Conservation (phyloP, 2,329 filamentous ascomycete genomes). For the Epichloe amarillans region DNA sequence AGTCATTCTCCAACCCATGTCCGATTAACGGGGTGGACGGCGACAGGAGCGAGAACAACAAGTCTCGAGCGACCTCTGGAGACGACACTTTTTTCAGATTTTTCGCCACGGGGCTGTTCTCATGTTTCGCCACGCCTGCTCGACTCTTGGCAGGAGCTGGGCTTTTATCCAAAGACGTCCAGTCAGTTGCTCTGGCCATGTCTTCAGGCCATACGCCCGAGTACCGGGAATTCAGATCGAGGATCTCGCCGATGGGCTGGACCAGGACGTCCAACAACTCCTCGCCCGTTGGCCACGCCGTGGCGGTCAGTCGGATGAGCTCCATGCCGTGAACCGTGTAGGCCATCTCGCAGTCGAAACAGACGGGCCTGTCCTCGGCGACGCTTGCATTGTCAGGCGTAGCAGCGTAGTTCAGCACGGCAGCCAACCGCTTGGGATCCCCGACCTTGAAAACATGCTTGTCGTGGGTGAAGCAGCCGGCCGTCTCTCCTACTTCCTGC, state of each 20-base stretch:
- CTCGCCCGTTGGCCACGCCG: conserved; percentile 70
- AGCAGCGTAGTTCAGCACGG: conserved; percentile 63
- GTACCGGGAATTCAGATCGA: conserved; percentile 86
- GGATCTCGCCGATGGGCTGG: conserved; percentile 64
- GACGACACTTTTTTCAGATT: conserved; percentile 61
- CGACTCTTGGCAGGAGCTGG: neutral
- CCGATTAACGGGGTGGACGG: conserved; percentile 76
- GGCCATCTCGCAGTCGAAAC: conserved; percentile 96
- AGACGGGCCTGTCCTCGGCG: conserved; percentile 49
- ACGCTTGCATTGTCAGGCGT: conserved; percentile 55
- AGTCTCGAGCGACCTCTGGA: conserved; percentile 57
- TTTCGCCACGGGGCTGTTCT: conserved; percentile 12
- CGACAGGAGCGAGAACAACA: conserved; percentile 64
- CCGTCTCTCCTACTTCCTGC: conserved; percentile 54
- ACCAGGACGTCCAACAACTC: conserved; percentile 75
- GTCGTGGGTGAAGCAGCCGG: conserved; percentile 57
- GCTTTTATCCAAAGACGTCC: conserved; percentile 16
- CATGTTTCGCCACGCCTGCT: conserved; percentile 11
- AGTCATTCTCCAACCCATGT: conserved; percentile 89
- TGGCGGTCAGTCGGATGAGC: conserved; percentile 76
- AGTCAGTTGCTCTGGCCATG: conserved; percentile 54
- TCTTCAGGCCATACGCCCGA: conserved; percentile 76
- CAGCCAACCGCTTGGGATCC: conserved; percentile 61
- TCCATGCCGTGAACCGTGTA: conserved; percentile 85
- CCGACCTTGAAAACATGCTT: conserved; percentile 82